Evolutionary conservation across 2,329 filamentous ascomycete genomes (phyloP), one percentile per base, ranked within the genome.

Genomic region (Exophiala spinifera): DNA sequence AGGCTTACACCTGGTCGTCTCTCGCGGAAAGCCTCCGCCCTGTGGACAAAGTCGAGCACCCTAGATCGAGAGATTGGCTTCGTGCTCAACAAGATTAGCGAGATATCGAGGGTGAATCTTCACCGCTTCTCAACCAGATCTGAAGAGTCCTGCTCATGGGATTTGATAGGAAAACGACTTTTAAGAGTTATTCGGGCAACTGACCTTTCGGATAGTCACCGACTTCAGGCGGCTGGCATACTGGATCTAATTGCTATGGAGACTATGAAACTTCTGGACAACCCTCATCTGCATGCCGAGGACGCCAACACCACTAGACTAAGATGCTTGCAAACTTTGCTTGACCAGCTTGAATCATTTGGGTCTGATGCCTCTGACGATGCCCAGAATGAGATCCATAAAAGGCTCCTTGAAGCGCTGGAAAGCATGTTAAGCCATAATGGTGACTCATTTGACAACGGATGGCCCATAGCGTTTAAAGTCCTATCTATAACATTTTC

Each of bases 381-480:
- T 34, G 52, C 56, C 7, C 55, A 59, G 36, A 28, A 59, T 1
- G 76, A 84, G 21, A 69, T 95, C 14, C 90, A 96, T 67, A 86
- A 86, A 59, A 83, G 88, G 49, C 79, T 89, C 20, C 79, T 96
- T 1, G 89, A 95, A 60, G 86, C 88, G 0, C 75, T 96, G 5
- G 91, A 90, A 68, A 85, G 79, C 51, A 83, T 96, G 17, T 78
- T 99, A 1, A 92, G 97, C 66, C 87, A 91, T 59, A 92, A 87
- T 63, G 94, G 92, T 7, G 91, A 99, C 66, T 85, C 55, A 19
- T 39, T 62, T 28, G 51, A 15, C 25, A 49, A 53, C 61, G 91
- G 91, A 3, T 99, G 94, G 94, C 82, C 87, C 45, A 81, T 89
- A 46, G 85, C 90, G 0, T 94, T 99, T 62, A 84, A 88, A 42